Evolutionary conservation across 1,284 basidiomycete species (phyloP), one percentile per base, ranked within the genome.

Genomic region (Stereum hirsutum): DNA sequence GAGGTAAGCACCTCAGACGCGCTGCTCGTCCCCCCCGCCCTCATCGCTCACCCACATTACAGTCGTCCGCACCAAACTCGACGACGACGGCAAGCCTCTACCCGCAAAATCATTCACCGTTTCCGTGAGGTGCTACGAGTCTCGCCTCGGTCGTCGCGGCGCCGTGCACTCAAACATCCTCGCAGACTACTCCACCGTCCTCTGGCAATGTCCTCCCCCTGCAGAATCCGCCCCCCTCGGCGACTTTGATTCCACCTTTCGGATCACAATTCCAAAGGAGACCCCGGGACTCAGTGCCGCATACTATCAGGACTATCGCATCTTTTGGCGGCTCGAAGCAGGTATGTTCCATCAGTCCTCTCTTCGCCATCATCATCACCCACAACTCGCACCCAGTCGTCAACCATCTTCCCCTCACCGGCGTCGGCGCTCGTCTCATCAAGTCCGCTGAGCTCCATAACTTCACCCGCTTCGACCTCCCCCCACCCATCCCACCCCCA

Each of bases 241-340:
- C 37, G 75, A 82, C 47, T 60, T 73, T 47, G 81, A 88, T 51
- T 67, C 71, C 49, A 75, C 81, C 3, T 91, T 89, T 60, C 74
- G 74, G 40, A 69, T 91, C 52, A 69, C 72, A 39, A 51, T 90
- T 17, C 87, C 88, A 21, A 58, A 72, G 45, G 68, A 72, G 50
- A 67, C 73, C 27, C 62, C 69, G n/a, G 84, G 83, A 17, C 77
- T 76, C 55, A 85, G 81, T 57, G 79, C 78, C 38, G 73, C 77
- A 20, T 72, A 78, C 46, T 87, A 80, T 53, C 81, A 83, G 52
- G 82, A 82, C 54, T 89, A 88, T 59, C 70, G 80, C 35, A 78
- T 83, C 55, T 77, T 76, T 56, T 91, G 88, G 88, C 71, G 83
- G 42, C 66, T 91, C 46, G 88, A 91, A 65, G 87, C 85, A 48